Evolutionary conservation across 306 rosid species (phyloP).

Genomic region (Casuarina glauca): DNA sequence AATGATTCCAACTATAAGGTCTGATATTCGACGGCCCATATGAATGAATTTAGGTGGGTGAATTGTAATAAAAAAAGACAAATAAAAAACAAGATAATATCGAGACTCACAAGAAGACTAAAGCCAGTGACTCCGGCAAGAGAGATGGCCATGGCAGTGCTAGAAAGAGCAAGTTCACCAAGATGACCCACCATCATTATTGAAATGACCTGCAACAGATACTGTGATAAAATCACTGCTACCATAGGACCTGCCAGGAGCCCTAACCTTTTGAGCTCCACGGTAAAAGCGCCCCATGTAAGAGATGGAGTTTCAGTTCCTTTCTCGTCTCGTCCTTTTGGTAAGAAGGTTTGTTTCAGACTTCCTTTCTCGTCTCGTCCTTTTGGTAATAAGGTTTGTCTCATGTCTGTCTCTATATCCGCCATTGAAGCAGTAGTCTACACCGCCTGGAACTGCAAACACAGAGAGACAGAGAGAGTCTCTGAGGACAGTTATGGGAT

Average conservation of each 20-base stretch:
- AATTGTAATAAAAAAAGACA: background rate
- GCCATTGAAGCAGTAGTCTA: background rate
- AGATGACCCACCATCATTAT: slow-evolving; percentile 64
- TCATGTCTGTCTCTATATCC: slow-evolving; percentile 23
- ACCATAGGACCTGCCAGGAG: slow-evolving; percentile 53
- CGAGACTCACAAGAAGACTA: slow-evolving; percentile 46
- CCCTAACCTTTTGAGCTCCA: slow-evolving; percentile 50
- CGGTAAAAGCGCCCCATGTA: slow-evolving; percentile 20
- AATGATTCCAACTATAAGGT: too few species aligned
- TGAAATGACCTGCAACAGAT: slow-evolving; percentile 47
- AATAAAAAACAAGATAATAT: background rate
- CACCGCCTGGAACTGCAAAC: background rate
- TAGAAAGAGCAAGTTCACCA: slow-evolving; percentile 50
- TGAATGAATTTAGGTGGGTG: too few species aligned
- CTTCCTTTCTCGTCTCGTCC: background rate
- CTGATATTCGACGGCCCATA: too few species aligned
- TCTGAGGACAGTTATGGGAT: background rate
- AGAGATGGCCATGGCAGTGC: slow-evolving; percentile 53
- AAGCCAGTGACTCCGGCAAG: slow-evolving; percentile 50
- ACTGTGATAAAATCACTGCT: slow-evolving; percentile 44
- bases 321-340: slow-evolving; percentile 28
- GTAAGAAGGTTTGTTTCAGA: slow-evolving; percentile 7
- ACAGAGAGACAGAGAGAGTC: background rate
- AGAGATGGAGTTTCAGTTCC: background rate
- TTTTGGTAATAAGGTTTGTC: slow-evolving; percentile 29